A percentile compares a stretch with the other conserved stretches of the same genome.
These are phyloP conservation scores for Avena sativa DNA, from an alignment of 176 grass and related monocot genomes.

Conservation along the genomic window DNA sequence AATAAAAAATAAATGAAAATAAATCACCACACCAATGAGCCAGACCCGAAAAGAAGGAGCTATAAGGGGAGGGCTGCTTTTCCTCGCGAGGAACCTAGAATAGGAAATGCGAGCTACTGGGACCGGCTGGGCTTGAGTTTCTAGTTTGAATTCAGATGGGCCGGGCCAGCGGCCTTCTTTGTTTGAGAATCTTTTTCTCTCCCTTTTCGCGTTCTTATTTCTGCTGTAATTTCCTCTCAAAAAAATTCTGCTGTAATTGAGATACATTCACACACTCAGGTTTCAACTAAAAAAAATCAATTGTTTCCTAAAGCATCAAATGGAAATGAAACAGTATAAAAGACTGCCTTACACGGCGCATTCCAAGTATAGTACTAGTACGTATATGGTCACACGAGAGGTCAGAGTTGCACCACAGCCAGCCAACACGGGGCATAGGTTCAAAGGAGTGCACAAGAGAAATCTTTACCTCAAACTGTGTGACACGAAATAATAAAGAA, in stretches of 20 bases:
- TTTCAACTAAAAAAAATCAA: not conserved
- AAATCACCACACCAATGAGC: too few relatives aligned
- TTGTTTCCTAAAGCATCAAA: not conserved
- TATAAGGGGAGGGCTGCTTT: too few relatives aligned
- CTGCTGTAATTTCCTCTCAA: not conserved
- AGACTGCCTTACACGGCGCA: not conserved
- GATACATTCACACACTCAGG: not conserved
- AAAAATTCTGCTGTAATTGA: not conserved
- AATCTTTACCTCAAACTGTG: not conserved
- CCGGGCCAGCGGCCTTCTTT: not conserved
- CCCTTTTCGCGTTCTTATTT: not conserved
- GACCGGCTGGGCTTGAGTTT: not conserved
- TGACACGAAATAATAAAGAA: slow-evolving; percentile 5
- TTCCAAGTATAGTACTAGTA: not conserved
- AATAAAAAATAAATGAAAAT: too few relatives aligned
- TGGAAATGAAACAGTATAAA: not conserved
- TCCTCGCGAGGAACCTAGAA: too few relatives aligned
- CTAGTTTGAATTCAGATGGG: not conserved
- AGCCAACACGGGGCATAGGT: not conserved
- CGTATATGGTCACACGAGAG: not conserved
- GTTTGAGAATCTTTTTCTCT: not conserved
- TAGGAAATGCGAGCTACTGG: too few relatives aligned
- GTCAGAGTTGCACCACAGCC: slow-evolving; percentile 1
- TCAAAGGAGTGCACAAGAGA: not conserved
- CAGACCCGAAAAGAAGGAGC: too few relatives aligned